Evolutionary conservation across 345 rosid genomes (phyloP).

Genomic region (Boechera retrofracta): DNA sequence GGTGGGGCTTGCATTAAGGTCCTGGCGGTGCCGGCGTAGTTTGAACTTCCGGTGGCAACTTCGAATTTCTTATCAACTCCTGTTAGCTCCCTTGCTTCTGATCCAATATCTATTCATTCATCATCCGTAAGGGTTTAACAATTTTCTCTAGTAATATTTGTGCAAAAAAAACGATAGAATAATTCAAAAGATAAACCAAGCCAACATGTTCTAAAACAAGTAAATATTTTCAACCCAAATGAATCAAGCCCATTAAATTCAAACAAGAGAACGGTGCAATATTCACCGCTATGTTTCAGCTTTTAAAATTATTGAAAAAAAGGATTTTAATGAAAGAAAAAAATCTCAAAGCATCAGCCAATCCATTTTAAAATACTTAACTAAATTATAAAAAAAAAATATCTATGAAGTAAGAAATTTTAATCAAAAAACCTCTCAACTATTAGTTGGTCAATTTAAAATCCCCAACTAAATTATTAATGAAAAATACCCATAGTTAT

Average conservation of each 20-base stretch:
- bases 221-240: not conserved
- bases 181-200: not conserved
- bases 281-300: not conserved
- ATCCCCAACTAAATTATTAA: too few relatives aligned
- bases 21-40: not conserved
- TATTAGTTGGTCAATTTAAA: too few relatives aligned
- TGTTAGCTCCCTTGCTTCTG: slow-evolving; percentile 20
- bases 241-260: not conserved
- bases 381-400: too few relatives aligned
- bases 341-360: too few relatives aligned
- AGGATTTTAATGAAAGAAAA: too few relatives aligned
- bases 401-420: too few relatives aligned
- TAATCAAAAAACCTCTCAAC: too few relatives aligned
- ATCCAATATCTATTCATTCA: slow-evolving; percentile 19
- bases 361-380: too few relatives aligned
- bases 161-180: not conserved
- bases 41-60: not conserved
- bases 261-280: not conserved
- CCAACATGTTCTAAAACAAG: not conserved
- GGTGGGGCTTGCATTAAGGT: not conserved
- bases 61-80: not conserved
- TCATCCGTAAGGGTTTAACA: not conserved
- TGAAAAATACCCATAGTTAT: too few relatives aligned
- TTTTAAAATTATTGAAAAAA: too few relatives aligned
- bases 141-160: not conserved